phyloP scores from a whole-genome alignment of 1,284 basidiomycete genomes.

The Ganoderma resinaceum region DNA sequence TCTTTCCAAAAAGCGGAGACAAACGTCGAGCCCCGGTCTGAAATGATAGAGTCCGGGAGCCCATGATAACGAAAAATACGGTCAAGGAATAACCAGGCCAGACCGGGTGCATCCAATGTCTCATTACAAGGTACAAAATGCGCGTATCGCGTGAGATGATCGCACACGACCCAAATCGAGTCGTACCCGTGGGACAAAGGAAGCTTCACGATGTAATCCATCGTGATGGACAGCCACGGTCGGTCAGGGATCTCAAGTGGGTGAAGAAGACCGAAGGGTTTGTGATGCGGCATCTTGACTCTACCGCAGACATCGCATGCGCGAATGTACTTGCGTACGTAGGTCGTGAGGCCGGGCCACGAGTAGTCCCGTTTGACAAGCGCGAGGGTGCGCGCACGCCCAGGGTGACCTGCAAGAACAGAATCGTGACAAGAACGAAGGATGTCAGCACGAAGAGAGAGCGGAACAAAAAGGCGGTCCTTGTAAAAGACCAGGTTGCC shows the following conservation, averaged over 20 bases:
- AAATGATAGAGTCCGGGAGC: constrained; percentile 47
- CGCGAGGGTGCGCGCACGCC: constrained; percentile 27
- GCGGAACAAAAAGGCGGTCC: constrained; percentile 44
- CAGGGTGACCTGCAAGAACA: constrained; percentile 35
- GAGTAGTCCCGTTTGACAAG: constrained; percentile 29
- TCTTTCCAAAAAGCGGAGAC: constrained; percentile 49
- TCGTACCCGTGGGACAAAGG: constrained; percentile 42
- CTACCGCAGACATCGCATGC: constrained; percentile 38
- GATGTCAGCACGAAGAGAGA: constrained; percentile 32
- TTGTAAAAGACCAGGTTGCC: constrained; percentile 43
- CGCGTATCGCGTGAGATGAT: constrained; percentile 13
- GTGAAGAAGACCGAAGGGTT: constrained; percentile 31
- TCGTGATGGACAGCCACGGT: constrained; percentile 45
- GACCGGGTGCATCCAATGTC: constrained; percentile 38
- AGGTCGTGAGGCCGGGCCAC: constrained; percentile 33
- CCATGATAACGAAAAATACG: constrained; percentile 41
- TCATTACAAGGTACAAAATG: constrained; percentile 40
- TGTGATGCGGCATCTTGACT: constrained; percentile 38
- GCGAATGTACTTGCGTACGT: constrained; percentile 30
- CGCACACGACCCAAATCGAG: constrained; percentile 44
- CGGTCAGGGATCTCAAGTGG: constrained; percentile 34
- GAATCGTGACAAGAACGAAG: constrained; percentile 29
- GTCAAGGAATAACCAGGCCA: constrained; percentile 34
- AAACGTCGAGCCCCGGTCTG: constrained; percentile 50
- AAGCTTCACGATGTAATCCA: constrained; percentile 47